Evolutionary conservation across 2,329 filamentous ascomycete species (phyloP).

Genomic region (Aureobasidium melanogenum): DNA sequence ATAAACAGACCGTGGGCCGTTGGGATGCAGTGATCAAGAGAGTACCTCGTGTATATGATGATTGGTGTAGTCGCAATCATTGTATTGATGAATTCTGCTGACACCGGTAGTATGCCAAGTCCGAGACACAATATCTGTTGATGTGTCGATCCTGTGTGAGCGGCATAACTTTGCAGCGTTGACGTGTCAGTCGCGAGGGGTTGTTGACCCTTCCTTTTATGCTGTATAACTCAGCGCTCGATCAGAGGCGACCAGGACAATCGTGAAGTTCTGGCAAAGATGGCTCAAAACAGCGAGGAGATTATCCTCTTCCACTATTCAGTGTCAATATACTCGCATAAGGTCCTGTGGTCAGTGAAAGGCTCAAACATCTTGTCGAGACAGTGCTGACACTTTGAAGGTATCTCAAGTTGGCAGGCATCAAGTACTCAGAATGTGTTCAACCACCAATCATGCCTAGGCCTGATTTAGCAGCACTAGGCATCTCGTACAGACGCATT

Average conservation of each 20-base stretch:
- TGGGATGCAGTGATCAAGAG: not conserved
- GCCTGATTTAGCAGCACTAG: conserved; percentile 53
- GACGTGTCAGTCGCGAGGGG: not conserved
- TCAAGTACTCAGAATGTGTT: conserved; percentile 57
- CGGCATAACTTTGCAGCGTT: not conserved
- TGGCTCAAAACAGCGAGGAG: conserved; percentile 23
- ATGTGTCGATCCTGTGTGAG: not conserved
- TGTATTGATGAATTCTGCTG: not conserved
- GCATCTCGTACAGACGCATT: conserved; percentile 60
- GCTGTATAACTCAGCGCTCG: not conserved
- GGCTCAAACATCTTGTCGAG: rapidly evolving
- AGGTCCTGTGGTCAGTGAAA: conserved; percentile 45
- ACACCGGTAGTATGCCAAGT: not conserved
- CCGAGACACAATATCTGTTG: not conserved
- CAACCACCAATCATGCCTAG: conserved; percentile 60
- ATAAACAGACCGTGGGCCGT: not conserved
- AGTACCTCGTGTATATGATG: not conserved
- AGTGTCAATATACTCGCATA: conserved; percentile 54
- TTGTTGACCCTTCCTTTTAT: not conserved
- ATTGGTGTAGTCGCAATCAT: not conserved
- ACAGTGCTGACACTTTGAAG: not conserved
- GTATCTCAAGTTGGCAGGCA: conserved; percentile 56
- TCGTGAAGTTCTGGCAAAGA: not conserved
- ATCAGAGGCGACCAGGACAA: not conserved
- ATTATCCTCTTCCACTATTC: conserved; percentile 59